Percentiles rank a stretch among this genome's conserved stretches.
These are phyloP conservation scores for Royoungia palumana DNA, from an alignment of 768 basidiomycete genomes.

Conservation along the genomic window DNA sequence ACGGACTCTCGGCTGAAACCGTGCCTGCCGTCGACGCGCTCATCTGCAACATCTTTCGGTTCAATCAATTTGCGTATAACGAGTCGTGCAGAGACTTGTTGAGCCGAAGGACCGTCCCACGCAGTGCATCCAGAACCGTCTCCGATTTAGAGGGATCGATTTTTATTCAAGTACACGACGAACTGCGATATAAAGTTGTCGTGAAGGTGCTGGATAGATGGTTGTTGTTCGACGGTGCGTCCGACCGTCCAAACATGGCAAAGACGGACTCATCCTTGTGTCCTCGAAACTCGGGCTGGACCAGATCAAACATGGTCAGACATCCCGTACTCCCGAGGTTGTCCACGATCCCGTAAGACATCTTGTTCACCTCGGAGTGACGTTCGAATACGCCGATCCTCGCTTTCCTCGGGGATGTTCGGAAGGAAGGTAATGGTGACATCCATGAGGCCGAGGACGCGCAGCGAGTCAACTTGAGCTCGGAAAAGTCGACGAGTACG, in stretches of 20 bases:
- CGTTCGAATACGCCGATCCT: slow-evolving; percentile 88
- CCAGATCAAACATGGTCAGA: slow-evolving; percentile 89
- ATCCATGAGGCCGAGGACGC: slow-evolving; percentile 96
- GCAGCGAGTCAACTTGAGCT: slow-evolving; percentile 83
- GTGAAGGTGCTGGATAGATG: slow-evolving; percentile 75
- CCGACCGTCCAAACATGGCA: slow-evolving; percentile 89
- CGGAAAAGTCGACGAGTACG: slow-evolving; percentile 78
- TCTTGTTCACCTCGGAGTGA: slow-evolving; percentile 84
- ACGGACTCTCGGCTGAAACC: slow-evolving; percentile 43
- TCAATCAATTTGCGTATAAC: slow-evolving; percentile 43
- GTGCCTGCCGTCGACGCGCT: slow-evolving; percentile 42
- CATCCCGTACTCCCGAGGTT: slow-evolving; percentile 77
- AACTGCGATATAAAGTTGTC: slow-evolving; percentile 75
- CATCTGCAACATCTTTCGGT: slow-evolving; percentile 72
- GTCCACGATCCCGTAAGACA: slow-evolving; percentile 97
- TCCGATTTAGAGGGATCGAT: slow-evolving; percentile 41
- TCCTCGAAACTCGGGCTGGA: slow-evolving; percentile 79
- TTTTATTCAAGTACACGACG: slow-evolving; percentile 49
- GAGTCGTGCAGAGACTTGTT: slow-evolving; percentile 79
- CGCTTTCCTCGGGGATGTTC: slow-evolving; percentile 79
- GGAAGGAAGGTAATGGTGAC: slow-evolving; percentile 64
- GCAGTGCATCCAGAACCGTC: slow-evolving; percentile 68
- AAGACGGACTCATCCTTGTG: slow-evolving; percentile 82
- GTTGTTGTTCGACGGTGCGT: slow-evolving; percentile 56
- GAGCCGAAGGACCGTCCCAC: slow-evolving; percentile 82